Evolutionary conservation across 495 filamentous ascomycete species (phyloP), one percentile per base, ranked within the genome.

Genomic region (Aspergillus egyptiacus): DNA sequence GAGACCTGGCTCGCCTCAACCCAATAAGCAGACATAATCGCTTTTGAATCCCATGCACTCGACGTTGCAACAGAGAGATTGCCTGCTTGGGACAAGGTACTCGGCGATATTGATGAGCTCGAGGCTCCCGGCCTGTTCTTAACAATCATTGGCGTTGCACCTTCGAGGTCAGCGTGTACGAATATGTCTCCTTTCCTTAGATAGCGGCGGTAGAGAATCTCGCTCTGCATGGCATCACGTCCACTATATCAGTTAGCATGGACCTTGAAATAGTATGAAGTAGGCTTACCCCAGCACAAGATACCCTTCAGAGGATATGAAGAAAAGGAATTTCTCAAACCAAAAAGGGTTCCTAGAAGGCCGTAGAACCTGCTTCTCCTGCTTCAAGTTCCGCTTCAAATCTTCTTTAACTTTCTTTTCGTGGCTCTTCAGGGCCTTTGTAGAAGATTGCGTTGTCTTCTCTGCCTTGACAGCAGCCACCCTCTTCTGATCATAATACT

Each of bases 291-390:
- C 82, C 11, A 98, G 74, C 9, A 96, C 86, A 5, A 98, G 78
- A 60, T 97, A 96, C 6, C 93, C 91, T 56, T 98, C 93, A 0
- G 91, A 95, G 1, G 89, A 95, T 51, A 97, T 81, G 71, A 98
- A 98, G 71, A 86, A 96, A 13, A 79, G 64, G 55, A 95, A 98
- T 60, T 97, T 98, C 57, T 98, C 93, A 58, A 97, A 96, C 91
- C 93, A 98, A 55, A 89, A 76, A 39, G 80, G 82, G 53, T 81
- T 84, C 31, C 93, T 74, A 10, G 95, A 82, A 11, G 85, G 89
- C 42, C 89, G 85, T 2, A 97, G 72, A 14, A 95, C 67, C 19
- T 88, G 82, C 61, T 97, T 98, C 64, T 98, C 93, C 56, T 91
- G 86, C 66, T 94, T 94, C 39, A 98, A 66, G 0, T 80, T 83